Conservation (phyloP, 805 yeast genomes). For the Metschnikowia drakensbergensis region DNA sequence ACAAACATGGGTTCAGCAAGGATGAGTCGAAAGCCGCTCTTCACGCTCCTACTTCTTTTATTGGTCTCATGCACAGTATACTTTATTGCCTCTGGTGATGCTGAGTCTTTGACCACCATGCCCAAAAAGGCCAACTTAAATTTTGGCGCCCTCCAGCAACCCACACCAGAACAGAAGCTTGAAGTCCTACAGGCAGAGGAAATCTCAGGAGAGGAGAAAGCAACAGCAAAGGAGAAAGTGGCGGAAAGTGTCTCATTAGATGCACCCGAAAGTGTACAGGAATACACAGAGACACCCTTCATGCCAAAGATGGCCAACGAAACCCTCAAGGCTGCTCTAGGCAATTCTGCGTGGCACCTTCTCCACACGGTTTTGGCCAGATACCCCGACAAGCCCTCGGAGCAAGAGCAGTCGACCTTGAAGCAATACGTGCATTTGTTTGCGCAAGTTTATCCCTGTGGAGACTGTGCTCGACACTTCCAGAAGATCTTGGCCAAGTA, state of each 20-base stretch:
- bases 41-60: conserved; percentile 12
- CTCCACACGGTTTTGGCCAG: conserved; percentile 90
- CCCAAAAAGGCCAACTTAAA: conserved; percentile 1
- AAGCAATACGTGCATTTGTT: conserved; percentile 63
- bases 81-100: conserved; percentile 18
- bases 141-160: not conserved
- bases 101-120: conserved; percentile 6
- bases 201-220: too few relatives aligned
- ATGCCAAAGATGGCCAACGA: conserved; percentile 96
- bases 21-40: conserved; percentile 13
- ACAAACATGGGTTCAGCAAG: conserved; percentile 4
- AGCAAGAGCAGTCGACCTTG: conserved; percentile 60
- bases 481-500: conserved; percentile 58
- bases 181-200: not conserved
- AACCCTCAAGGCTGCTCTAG: conserved; percentile 76
- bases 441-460: conserved; percentile 94
- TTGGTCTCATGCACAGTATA: conserved; percentile 17
- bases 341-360: conserved; percentile 85
- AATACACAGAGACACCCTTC: conserved; percentile 48
- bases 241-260: not conserved
- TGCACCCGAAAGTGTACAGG: not conserved
- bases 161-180: not conserved
- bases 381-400: conserved; percentile 79
- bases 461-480: conserved; percentile 94
- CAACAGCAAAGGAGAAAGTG: not conserved